Base-by-base conservation (phyloP, 2,329 filamentous ascomycete species). In the Sphaceloma murrayae region DNA sequence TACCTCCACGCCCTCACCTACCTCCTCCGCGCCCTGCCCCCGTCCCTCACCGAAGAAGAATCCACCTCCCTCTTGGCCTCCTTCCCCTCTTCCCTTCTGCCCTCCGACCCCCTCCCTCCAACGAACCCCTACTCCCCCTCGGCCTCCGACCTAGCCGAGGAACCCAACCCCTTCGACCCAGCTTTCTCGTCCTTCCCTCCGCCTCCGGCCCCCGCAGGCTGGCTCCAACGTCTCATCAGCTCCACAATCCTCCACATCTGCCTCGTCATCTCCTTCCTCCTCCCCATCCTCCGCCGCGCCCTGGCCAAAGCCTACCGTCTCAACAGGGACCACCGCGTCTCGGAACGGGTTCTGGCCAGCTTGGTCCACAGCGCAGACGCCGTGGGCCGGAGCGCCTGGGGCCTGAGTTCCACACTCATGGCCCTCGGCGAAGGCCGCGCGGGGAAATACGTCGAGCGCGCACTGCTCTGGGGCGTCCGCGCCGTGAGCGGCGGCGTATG, bases 311-410 rank as follows among this genome's bases (percentile, higher is more conserved):
- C 72, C 11, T 79, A 78, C 49, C 65, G 70, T 38, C 79, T 80
- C 50, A 82, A 87, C 57, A 72, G 78, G 11, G 70, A 77, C 51
- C 75, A 85, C 60, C 75, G 74, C 49, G 67, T 87, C 48, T 77
- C 72, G 0, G 73, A 79, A 54, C 70, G 72, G 17, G 49, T 80
- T 1, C 58, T 80, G 13, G 65, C 67, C 5, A 64, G 66, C 16
- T 63, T 74, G 4, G 60, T 79, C 22, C 65, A 67, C 34, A 66
- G 73, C 2, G 72, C 73, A 3, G 72, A 78, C 49, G 61, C 59
- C 36, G 51, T 80, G 32, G 72, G 76, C 2, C 70, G 69, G 46
- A 63, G 67, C 11, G 66, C 74, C 14, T 51, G 77, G 19, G 64
- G 62, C 24, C 53, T 81, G 3, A 73, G 72, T 7, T 69, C 70